Conservation (phyloP, 2,329 filamentous ascomycete species). For the Cladophialophora psammophila region DNA sequence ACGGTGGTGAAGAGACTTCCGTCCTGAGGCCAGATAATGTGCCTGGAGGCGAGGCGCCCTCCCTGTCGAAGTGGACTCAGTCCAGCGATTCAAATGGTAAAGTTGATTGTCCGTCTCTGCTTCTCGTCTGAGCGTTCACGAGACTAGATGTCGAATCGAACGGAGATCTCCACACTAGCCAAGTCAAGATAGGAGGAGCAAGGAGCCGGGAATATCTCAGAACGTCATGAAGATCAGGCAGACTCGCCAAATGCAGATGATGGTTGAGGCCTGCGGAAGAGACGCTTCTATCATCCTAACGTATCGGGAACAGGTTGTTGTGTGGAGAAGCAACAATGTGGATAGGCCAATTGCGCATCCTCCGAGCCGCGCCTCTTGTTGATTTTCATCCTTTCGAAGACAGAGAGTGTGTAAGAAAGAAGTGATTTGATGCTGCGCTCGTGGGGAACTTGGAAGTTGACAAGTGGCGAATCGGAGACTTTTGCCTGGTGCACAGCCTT, state of each 20-base stretch:
- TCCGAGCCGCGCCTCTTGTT: constrained; percentile 10
- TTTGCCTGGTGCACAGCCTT: constrained; percentile 13
- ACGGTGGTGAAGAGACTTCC: no score
- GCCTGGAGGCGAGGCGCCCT: no score
- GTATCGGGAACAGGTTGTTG: not conserved
- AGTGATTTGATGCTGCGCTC: constrained; percentile 6
- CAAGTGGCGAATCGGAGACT: constrained; percentile 4
- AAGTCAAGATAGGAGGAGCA: not conserved
- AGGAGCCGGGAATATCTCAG: not conserved
- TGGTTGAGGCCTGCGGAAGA: not conserved
- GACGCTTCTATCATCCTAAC: constrained; percentile 5
- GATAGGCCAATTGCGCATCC: not conserved
- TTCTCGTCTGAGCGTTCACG: not conserved
- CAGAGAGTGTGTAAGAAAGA: not conserved
- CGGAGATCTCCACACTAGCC: not conserved
- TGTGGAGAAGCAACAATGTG: not conserved
- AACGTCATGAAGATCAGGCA: constrained; percentile 10
- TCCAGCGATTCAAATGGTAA: not conserved
- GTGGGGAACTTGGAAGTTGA: not conserved
- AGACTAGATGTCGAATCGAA: not conserved
- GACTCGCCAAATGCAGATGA: constrained; percentile 3
- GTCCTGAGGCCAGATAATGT: no score
- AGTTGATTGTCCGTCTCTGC: not conserved
- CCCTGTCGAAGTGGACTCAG: no score
- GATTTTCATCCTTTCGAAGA: constrained; percentile 1